Evolutionary conservation across 2,329 filamentous ascomycete genomes (phyloP).

Genomic region (Arthrobotrys iridis): DNA sequence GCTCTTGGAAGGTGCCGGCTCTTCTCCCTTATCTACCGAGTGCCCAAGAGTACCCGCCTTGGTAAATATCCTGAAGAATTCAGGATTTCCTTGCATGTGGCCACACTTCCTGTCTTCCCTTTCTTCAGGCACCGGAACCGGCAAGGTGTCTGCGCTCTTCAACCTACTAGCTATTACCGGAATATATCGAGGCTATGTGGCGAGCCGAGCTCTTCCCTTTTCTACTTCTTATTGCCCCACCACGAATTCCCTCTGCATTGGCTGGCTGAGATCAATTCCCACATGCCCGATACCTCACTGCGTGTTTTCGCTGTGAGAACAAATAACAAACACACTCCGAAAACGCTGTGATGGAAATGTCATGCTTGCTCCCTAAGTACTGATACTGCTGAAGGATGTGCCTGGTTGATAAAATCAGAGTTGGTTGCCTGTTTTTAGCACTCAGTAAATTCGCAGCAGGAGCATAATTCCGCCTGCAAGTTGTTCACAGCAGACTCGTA

Average conservation of each 20-base stretch:
- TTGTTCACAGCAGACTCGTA: too few species aligned
- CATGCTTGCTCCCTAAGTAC: too few species aligned
- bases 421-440: too few species aligned
- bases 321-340: too few species aligned
- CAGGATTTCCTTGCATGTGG: constrained; percentile 15
- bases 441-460: too few species aligned
- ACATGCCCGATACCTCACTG: too few species aligned
- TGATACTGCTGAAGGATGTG: too few species aligned
- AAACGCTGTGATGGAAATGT: too few species aligned
- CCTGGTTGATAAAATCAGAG: too few species aligned
- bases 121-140: constrained; percentile 32
- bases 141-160: constrained; percentile 33
- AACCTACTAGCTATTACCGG: constrained; percentile 25
- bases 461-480: too few species aligned
- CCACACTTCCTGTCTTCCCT: neutral
- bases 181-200: constrained; percentile 20
- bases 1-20: constrained; percentile 27
- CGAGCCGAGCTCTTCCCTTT: constrained; percentile 38
- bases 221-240: neutral
- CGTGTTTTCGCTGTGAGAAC: too few species aligned
- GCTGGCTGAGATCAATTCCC: neutral
- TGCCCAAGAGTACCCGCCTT: constrained; percentile 1
- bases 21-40: constrained; percentile 14
- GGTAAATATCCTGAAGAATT: constrained; percentile 14
- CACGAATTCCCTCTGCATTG: neutral